Base-by-base conservation (phyloP, 768 basidiomycete species). In the Tylopilus cervinicoccineus region DNA sequence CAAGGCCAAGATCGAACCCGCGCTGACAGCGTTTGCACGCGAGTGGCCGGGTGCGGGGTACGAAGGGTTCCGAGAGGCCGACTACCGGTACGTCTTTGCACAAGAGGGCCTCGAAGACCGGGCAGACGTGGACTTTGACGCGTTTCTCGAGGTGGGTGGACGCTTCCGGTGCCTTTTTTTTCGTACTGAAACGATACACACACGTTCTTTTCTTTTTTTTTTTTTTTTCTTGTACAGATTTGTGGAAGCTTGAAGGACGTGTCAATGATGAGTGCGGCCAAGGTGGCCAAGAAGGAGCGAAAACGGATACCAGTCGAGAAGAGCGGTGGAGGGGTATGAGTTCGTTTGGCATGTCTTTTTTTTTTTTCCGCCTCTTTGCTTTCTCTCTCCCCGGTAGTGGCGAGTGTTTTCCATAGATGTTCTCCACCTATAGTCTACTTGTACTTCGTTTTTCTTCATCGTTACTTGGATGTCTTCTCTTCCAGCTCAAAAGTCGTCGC, bases 111-210 rank as follows among this genome's bases (percentile, higher is more conserved):
- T 88, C 64, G 68, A 72, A 41, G 66, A 68, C 19, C 72, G 75
- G 57, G 66, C 68, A 24, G 76, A 77, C 23, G 68, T 96, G 39
- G 81, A 84, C 52, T 82, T 91, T 58, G 88, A 94, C 54, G 88
- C 90, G 61, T 94, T 94, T 65, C 73, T 93, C 41, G 91, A 94
- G 80, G 89, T 47, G 38, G 5, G n/a, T n/a, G n/a, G n/a, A n/a
- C n/a, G n/a, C n/a, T n/a, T n/a, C n/a, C n/a, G n/a, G n/a, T n/a
- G n/a, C n/a, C n/a, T n/a, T n/a, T n/a, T n/a, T n/a, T n/a, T n/a
- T n/a, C n/a, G n/a, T n/a, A n/a, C n/a, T n/a, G n/a, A n/a, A n/a
- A n/a, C n/a, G n/a, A n/a, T n/a, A n/a, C n/a, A n/a, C n/a, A n/a
- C n/a, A n/a, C n/a, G n/a, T n/a, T n/a, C n/a, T n/a, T n/a, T n/a